These are phyloP conservation scores for Fusarium humuli DNA, from an alignment of 2,329 filamentous ascomycete species.

Conservation along the genomic window DNA sequence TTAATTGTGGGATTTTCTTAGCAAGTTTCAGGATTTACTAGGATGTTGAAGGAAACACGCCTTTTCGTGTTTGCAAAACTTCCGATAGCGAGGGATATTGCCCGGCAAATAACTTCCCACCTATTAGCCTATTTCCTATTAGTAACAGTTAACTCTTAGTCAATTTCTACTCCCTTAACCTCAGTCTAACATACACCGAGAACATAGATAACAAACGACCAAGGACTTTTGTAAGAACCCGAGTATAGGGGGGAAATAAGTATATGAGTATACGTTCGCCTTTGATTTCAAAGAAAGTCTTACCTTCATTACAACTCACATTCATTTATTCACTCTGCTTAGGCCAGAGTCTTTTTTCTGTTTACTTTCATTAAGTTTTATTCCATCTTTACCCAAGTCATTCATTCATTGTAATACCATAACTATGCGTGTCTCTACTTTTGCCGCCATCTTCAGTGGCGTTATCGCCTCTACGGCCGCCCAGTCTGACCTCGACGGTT, in stretches of 20 bases:
- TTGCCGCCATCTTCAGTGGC: not conserved
- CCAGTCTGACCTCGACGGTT: conserved; percentile 32
- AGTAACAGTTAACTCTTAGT: not conserved
- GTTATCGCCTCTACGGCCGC: conserved; percentile 19
- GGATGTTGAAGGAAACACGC: not conserved
- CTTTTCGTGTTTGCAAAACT: not conserved
- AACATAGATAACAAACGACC: not conserved
- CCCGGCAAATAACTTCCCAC: not conserved
- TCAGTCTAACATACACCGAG: not conserved
- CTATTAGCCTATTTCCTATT: not conserved
- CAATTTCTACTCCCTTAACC: not conserved
- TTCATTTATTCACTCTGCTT: not conserved
- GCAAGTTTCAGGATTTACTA: not conserved
- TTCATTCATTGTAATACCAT: not conserved
- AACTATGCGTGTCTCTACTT: not conserved
- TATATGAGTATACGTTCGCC: not conserved
- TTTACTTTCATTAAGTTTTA: not conserved
- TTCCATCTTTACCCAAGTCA: not conserved
- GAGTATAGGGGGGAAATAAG: not conserved
- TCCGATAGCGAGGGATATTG: not conserved
- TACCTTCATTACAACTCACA: not conserved
- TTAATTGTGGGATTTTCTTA: not conserved
- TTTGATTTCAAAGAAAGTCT: not conserved
- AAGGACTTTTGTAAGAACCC: not conserved
- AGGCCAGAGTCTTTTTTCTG: not conserved